These are phyloP conservation scores for Ceratobasidium theobromae DNA, from an alignment of 1,284 basidiomycete species.

Conservation along the genomic window DNA sequence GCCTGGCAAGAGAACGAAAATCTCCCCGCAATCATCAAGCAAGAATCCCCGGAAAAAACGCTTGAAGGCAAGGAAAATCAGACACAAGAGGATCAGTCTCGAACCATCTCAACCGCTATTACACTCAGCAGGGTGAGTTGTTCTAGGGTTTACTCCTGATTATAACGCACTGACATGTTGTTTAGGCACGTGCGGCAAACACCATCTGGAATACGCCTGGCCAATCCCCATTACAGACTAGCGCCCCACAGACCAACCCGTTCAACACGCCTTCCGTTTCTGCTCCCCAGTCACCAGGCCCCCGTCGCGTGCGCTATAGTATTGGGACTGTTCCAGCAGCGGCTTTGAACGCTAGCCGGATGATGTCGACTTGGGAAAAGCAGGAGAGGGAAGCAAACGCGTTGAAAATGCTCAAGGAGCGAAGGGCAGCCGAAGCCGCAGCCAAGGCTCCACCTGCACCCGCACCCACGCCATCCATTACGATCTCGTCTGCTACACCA, in stretches of 20 bases:
- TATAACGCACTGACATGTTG: neutral
- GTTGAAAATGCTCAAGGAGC: constrained; percentile 18
- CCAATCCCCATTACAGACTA: constrained; percentile 14
- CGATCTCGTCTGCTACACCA: neutral
- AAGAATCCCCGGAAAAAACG: neutral
- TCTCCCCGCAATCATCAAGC: neutral
- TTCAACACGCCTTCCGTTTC: constrained; percentile 18
- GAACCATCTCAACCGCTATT: constrained; percentile 2
- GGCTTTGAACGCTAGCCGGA: neutral
- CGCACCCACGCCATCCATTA: neutral
- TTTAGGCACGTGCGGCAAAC: constrained; percentile 13
- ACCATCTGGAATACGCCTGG: constrained; percentile 25
- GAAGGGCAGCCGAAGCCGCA: constrained; percentile 5
- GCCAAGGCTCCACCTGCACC: neutral
- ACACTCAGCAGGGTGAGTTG: constrained; percentile 14
- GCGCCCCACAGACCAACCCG: constrained; percentile 2
- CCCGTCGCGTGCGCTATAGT: constrained; percentile 9
- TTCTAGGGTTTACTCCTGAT: neutral
- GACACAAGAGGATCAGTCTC: neutral
- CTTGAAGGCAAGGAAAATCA: constrained; percentile 29
- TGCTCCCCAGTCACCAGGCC: constrained; percentile 13
- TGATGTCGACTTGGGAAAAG: constrained; percentile 20
- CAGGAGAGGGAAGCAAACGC: constrained; percentile 13
- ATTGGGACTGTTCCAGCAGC: constrained; percentile 16
- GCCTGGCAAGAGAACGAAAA: constrained; percentile 50